Evolutionary conservation across 2,329 filamentous ascomycete species (phyloP).

Genomic region (Hypoxylon sp.): DNA sequence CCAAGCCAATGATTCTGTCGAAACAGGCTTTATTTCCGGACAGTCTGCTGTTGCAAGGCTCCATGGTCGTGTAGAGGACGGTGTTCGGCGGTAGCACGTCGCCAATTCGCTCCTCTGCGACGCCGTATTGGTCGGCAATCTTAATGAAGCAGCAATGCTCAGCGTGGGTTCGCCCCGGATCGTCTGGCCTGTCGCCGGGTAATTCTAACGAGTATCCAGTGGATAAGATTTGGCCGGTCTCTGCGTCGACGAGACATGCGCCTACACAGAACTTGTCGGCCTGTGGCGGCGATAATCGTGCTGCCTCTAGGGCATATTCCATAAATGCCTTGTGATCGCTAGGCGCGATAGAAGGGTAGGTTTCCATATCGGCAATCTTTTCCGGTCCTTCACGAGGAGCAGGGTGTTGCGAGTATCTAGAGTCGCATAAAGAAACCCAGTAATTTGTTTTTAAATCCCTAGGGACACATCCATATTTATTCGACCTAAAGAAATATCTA

Average conservation of each 20-base stretch:
- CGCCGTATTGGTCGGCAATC: constrained; percentile 52
- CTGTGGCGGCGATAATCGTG: constrained; percentile 53
- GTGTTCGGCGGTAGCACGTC: constrained; percentile 55
- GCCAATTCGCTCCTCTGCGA: constrained; percentile 53
- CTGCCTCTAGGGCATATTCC: constrained; percentile 53
- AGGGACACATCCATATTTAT: too few species aligned
- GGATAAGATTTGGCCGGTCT: constrained; percentile 53
- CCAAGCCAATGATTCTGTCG: constrained; percentile 22
- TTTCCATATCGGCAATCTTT: background rate
- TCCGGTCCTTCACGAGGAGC: too few species aligned
- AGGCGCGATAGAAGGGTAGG: constrained; percentile 8
- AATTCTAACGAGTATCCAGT: constrained; percentile 58
- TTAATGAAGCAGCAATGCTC: constrained; percentile 61
- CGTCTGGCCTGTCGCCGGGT: constrained; percentile 52
- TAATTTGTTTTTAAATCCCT: too few species aligned
- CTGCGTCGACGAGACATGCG: constrained; percentile 55
- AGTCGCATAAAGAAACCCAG: too few species aligned
- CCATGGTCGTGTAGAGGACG: constrained; percentile 60
- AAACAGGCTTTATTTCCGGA: constrained; percentile 54
- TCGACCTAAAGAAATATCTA: too few species aligned
- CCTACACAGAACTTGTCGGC: constrained; percentile 57
- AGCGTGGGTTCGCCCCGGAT: constrained; percentile 56
- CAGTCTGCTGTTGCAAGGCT: constrained; percentile 57
- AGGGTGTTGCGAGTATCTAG: too few species aligned
- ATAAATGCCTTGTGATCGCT: constrained; percentile 46